Percentiles rank a stretch among this genome's conserved stretches.
Conservation (phyloP, 495 filamentous ascomycete species). For the Penicillium nucicola region DNA sequence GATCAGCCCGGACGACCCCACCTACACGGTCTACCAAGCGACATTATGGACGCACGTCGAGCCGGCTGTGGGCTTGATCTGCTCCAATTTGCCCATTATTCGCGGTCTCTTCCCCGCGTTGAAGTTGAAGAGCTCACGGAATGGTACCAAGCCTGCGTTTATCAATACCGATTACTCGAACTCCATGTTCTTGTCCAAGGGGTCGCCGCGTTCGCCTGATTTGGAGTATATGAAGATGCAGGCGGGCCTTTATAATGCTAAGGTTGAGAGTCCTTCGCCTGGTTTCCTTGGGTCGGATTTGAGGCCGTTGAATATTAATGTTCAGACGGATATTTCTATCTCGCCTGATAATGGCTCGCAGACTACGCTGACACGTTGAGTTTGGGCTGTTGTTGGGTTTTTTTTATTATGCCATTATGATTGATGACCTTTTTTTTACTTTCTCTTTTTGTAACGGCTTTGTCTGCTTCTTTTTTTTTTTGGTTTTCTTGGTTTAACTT, state of each 20-base stretch:
- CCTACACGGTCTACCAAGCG: conserved; percentile 46
- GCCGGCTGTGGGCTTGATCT: conserved; percentile 54
- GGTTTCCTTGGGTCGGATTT: conserved; percentile 16
- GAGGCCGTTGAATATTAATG: conserved; percentile 24
- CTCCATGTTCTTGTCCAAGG: conserved; percentile 24
- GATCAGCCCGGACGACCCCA: conserved; percentile 44
- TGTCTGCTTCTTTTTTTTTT: too few relatives aligned
- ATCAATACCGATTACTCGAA: conserved; percentile 29
- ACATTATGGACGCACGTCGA: conserved; percentile 59
- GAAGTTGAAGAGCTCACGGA: conserved; percentile 24
- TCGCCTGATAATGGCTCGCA: conserved; percentile 14
- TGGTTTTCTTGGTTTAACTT: too few relatives aligned
- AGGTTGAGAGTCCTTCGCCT: conserved; percentile 7
- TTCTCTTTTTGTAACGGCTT: too few relatives aligned
- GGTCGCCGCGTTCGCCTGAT: conserved; percentile 24
- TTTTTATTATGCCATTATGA: conserved; percentile 11
- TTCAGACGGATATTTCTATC: conserved; percentile 28
- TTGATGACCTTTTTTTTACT: conserved; percentile 11
- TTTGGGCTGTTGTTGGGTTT: neutral
- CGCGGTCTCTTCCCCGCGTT: conserved; percentile 48
- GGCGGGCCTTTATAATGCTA: conserved; percentile 13
- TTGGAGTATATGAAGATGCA: conserved; percentile 34
- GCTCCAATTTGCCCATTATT: conserved; percentile 55
- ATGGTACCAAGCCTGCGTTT: conserved; percentile 21
- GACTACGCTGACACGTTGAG: neutral